Evolutionary conservation across 192 early-diverging fungal species (phyloP).

Genomic region (Lunasporangiospora selenospora): DNA sequence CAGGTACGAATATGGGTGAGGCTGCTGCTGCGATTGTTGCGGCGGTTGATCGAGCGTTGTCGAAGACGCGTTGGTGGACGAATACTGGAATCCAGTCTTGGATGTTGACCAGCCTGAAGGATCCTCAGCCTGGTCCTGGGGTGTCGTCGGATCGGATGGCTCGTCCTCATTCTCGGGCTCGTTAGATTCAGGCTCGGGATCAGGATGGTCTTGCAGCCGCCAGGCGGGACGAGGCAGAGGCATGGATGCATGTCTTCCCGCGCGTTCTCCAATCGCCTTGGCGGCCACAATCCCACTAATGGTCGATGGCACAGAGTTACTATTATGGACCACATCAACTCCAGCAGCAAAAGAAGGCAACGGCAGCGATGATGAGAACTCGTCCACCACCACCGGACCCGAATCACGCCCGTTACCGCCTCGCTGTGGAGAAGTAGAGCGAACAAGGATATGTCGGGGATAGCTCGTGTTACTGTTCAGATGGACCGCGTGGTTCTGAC

Average conservation of each 20-base stretch:
- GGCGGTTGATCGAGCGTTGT: too few relatives aligned
- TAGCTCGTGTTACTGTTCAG: neutral
- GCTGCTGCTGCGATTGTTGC: too few relatives aligned
- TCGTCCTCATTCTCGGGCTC: too few relatives aligned
- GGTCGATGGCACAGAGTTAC: neutral
- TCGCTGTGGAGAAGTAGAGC: constrained; percentile 6
- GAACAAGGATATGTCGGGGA: constrained; percentile 32
- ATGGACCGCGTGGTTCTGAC: too few relatives aligned
- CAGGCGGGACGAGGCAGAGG: constrained; percentile 33
- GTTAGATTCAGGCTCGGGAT: too few relatives aligned
- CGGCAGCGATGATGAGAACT: constrained; percentile 23
- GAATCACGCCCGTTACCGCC: neutral
- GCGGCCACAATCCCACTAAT: too few relatives aligned
- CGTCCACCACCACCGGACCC: neutral
- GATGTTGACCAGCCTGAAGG: too few relatives aligned
- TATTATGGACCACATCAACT: neutral
- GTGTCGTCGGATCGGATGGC: too few relatives aligned
- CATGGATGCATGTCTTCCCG: constrained; percentile 36
- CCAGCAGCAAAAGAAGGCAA: constrained; percentile 17
- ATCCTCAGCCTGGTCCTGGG: too few relatives aligned
- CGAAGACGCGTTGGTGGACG: constrained; percentile 36
- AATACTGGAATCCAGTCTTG: constrained; percentile 34
- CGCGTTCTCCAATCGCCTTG: neutral
- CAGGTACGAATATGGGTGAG: too few relatives aligned
- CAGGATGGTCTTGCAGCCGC: constrained; percentile 23